These are phyloP conservation scores for Trichosporon asahii DNA, from an alignment of 1,284 basidiomycete species.

Conservation along the genomic window DNA sequence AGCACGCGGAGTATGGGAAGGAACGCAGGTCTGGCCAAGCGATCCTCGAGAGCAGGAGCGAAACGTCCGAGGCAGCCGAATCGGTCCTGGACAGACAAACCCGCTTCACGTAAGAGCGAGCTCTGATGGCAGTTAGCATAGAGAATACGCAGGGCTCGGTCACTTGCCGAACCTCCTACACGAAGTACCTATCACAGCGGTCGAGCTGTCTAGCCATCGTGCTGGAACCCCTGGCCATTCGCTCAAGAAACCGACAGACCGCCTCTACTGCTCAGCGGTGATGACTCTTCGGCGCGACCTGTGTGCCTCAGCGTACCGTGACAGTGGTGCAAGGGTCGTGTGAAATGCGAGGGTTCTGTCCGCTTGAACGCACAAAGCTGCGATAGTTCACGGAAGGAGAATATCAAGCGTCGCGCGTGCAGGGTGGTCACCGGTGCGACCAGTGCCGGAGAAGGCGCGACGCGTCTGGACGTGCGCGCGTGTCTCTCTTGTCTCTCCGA, in stretches of 20 bases:
- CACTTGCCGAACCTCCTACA: neutral
- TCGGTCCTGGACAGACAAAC: neutral
- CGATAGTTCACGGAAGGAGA: neutral
- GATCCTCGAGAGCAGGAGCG: no score
- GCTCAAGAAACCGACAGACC: neutral
- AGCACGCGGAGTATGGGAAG: neutral
- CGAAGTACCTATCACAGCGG: no score
- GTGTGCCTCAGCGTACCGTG: no score
- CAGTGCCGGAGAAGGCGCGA: neutral
- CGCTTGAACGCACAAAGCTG: neutral
- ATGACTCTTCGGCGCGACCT: no score
- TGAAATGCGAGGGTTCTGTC: neutral
- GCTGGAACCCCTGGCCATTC: neutral
- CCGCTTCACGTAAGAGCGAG: neutral
- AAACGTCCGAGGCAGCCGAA: neutral
- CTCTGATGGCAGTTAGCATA: neutral
- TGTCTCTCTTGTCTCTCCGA: neutral
- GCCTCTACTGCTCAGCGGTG: no score
- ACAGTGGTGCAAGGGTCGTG: neutral
- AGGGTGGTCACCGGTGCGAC: neutral
- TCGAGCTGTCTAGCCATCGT: neutral
- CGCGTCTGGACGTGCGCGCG: conserved; percentile 4
- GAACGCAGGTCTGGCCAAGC: neutral
- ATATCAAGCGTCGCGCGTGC: neutral
- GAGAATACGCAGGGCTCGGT: neutral